Evolutionary conservation across 495 filamentous ascomycete species (phyloP), one percentile per base, ranked within the genome.

Genomic region (Wilcoxina mikolae): DNA sequence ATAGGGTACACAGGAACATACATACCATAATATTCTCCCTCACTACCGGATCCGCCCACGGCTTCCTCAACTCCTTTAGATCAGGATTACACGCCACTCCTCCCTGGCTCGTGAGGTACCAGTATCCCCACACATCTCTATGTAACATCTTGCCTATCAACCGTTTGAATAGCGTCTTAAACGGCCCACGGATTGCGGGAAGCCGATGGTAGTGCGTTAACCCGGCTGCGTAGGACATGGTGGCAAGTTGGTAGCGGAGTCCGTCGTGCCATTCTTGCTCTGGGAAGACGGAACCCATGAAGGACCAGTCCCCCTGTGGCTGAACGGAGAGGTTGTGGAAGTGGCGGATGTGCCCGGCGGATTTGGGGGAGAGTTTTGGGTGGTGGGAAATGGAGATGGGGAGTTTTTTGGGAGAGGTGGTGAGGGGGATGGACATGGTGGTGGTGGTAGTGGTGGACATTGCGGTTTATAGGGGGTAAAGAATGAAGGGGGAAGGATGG

Each of bases 101-200:
- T 12, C 56, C 57, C 7, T 69, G 68, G 10, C 55, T 60, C 5
- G 64, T 65, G 4, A 64, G 53, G 45, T 61, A 70, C 68, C 68
- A 71, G 57, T 71, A 71, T 12, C 64, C 61, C 69, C 69, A 71
- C 2, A 69, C 67, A 22, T 68, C 68, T 3, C 58, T 60, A 15
- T 57, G 59, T 24, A 70, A 55, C 68, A 70, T 70, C 50, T 70
- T 70, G 11, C 55, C 51, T 27, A 70, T 68, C 7, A 70, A 45
- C 22, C 56, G 43, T 3, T 53, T 46, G 9, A 68, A 20, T 0
- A 70, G 42, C 17, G 45, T 44, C 54, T 66, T 59, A 51, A 68
- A 59, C 0, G 64, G 28, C 10, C 47, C 52, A 10, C 68, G 54
- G 35, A 69, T 45, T 12, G 62, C 66, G 2, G 68, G 62, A 12